A percentile compares a stretch with the other conserved stretches of the same genome.
These are phyloP conservation scores for Dryadomyces quercus-mongolicae DNA, from an alignment of 2,329 filamentous ascomycete species.

Conservation along the genomic window DNA sequence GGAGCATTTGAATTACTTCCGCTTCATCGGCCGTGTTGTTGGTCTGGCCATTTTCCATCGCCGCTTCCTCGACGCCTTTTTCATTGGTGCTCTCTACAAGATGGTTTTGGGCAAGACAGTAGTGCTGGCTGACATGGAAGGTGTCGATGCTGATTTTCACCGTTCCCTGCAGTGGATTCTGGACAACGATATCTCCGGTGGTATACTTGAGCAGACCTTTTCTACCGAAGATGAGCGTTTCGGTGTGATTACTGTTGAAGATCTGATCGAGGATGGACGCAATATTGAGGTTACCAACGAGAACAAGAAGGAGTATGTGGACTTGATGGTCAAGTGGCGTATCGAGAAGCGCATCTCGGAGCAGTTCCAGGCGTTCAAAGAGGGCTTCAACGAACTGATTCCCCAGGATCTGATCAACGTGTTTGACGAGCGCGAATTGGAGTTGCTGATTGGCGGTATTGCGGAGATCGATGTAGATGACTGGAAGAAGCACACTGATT, in stretches of 20 bases:
- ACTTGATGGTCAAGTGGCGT: constrained; percentile 97
- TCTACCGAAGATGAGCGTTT: constrained; percentile 96
- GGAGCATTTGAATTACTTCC: constrained; percentile 99
- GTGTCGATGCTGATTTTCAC: constrained; percentile 96
- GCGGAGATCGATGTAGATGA: constrained; percentile 99
- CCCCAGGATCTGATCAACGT: constrained; percentile 95
- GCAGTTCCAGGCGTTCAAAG: constrained; percentile 96
- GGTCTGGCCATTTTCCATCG: constrained; percentile 96
- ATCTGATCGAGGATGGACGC: constrained; percentile 79
- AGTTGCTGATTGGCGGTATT: constrained; percentile 93
- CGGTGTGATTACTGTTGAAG: constrained; percentile 85
- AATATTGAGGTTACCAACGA: constrained; percentile 96
- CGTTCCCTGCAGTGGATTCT: constrained; percentile 94
- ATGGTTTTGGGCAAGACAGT: constrained; percentile 97
- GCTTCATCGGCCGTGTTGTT: constrained; percentile 96
- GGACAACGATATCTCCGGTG: constrained; percentile 89
- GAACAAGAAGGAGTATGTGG: constrained; percentile 98
- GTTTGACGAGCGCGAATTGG: constrained; percentile 94
- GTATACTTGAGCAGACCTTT: constrained; percentile 89
- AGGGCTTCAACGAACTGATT: constrained; percentile 95
- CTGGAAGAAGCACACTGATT: constrained; percentile 99
- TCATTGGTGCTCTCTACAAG: constrained; percentile 98
- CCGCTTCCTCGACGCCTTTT: constrained; percentile 95
- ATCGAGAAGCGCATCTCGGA: constrained; percentile 98
- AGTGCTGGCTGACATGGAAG: constrained; percentile 89